A percentile compares a stretch with the other conserved stretches of the same genome.
phyloP scores from a whole-genome alignment of 768 basidiomycete species.

The Tulasnella sp. region DNA sequence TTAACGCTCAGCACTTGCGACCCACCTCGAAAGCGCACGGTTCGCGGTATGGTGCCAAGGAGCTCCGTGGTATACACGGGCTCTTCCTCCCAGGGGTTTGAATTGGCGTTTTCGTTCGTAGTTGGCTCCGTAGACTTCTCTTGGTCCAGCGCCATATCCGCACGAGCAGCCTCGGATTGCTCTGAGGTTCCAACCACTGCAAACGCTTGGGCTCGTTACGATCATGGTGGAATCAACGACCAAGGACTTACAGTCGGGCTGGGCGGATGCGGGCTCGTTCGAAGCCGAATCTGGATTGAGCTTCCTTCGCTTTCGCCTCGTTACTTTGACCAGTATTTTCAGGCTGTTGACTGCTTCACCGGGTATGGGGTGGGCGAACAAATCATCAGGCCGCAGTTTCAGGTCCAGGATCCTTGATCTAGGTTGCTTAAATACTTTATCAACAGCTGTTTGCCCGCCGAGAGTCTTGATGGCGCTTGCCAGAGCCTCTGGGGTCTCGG shows the following conservation, averaged over 20 bases:
- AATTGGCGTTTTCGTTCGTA: not conserved
- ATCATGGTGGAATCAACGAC: not conserved
- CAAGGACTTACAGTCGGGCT: not conserved
- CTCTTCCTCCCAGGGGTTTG: constrained; percentile 24
- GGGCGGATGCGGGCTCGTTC: not conserved
- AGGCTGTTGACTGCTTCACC: constrained; percentile 73
- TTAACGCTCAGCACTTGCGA: constrained; percentile 27
- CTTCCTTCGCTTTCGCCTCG: constrained; percentile 56
- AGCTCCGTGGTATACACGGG: constrained; percentile 75
- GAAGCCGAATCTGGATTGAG: not conserved
- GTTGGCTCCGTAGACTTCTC: not conserved
- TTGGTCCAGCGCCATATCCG: not conserved
- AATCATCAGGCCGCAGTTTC: constrained; percentile 64
- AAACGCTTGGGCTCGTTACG: not conserved
- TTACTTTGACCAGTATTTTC: constrained; percentile 83
- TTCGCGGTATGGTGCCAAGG: constrained; percentile 72
- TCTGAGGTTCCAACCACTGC: not conserved
- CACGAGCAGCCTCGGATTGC: not conserved
- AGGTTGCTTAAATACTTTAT: constrained; percentile 69
- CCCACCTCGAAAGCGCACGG: constrained; percentile 86
- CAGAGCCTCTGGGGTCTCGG: constrained; percentile 47
- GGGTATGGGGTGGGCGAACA: constrained; percentile 77
- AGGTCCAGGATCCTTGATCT: constrained; percentile 69
- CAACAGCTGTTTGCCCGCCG: constrained; percentile 66
- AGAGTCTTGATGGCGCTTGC: constrained; percentile 59